Base-by-base conservation (phyloP, 2,329 filamentous ascomycete species). In the Mollisiaceae sp. region DNA sequence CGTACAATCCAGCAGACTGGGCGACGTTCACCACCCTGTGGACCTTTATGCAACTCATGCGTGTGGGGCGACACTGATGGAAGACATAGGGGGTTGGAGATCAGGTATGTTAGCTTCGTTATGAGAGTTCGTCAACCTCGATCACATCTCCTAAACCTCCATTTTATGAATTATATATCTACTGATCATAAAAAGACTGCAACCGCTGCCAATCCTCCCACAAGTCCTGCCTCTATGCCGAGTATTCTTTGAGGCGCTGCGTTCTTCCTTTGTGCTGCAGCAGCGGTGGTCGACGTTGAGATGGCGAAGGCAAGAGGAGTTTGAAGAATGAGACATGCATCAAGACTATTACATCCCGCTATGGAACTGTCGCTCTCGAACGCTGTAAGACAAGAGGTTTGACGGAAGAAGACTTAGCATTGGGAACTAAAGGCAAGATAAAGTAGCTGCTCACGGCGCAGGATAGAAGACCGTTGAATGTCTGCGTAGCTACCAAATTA, bases 401-500 rank as follows among this genome's bases (percentile, higher is more conserved):
- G 18, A 14, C 39, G 18, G 11, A 32, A 32, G n/a, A 20, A 27
- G 15, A 43, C 38, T 65, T 54, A 65, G 64, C 32, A 58, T 39
- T 57, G 24, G 1, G 11, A n/a, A 8, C 18, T n/a, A 3, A 27
- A 20, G 57, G 38, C 12, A 47, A 59, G 32, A 60, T 47, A 35
- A 39, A 22, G 41, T 11, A 36, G 38, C 22, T 43, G 82, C 85
- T 73, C 80, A 89, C 86, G 69, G 86, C 86, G 72, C 83, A 89
- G 11, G 68, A 65, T 18, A 85, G 87, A 58, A 85, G 80, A 45
- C 72, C 73, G 36, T 73, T 70, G 64, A 82, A 73, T 72, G 47
- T 58, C 74, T 86, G 85, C 45, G 83, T 83, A 67, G 79, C 77
- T 68, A 84, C 81, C 65, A 87, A 78, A 78, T 82, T 82, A 71